Evolutionary conservation across 768 basidiomycete genomes (phyloP), one percentile per base, ranked within the genome.

Genomic region (Naematelia encephala): DNA sequence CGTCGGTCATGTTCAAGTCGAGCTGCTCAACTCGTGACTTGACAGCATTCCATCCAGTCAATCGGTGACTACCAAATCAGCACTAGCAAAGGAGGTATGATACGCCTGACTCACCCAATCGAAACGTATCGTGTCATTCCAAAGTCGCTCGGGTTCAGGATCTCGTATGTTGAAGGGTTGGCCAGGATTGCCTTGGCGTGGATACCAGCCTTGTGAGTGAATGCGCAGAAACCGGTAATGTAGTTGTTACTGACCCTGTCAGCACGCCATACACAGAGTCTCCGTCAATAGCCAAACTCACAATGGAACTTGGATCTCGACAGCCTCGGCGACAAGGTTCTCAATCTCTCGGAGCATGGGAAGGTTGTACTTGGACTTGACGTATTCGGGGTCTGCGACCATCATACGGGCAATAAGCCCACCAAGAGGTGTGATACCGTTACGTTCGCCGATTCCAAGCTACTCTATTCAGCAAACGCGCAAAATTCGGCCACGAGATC

Each of bases 141-240:
- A 72, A 99, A 99, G 80, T 99, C 96, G 78, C 94, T 91, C 14
- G 96, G 96, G 85, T 92, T 97, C 78, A 96, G 85, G 78, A 97
- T 97, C 80, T 99, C 94, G 79, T 98, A 99, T 10, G 96, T 99
- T 72, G 89, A 90, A 1, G 96, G 96, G 83, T 99, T 99, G 82
- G 97, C 96, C 63, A 93, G 85, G 79, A 99, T 99, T 39, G 96
- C 96, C 84, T 99, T 99, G 80, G 96, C 96, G 79, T 99, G 96
- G 65, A 99, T 99, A 76, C 96, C 96, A 21, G 96, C 96, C 87
- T 99, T 98, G 86, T 98, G 96, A 25, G 96, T 99, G 82, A 99
- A 99, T 2, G 96, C 96, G 75, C 96, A 98, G 80, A 97, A 99
- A 14, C 96, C 96, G 56, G 93, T 97, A 67, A 80, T 80, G 69